These are phyloP conservation scores for Hericium rajendrae DNA, from an alignment of 768 basidiomycete species.

Conservation along the genomic window DNA sequence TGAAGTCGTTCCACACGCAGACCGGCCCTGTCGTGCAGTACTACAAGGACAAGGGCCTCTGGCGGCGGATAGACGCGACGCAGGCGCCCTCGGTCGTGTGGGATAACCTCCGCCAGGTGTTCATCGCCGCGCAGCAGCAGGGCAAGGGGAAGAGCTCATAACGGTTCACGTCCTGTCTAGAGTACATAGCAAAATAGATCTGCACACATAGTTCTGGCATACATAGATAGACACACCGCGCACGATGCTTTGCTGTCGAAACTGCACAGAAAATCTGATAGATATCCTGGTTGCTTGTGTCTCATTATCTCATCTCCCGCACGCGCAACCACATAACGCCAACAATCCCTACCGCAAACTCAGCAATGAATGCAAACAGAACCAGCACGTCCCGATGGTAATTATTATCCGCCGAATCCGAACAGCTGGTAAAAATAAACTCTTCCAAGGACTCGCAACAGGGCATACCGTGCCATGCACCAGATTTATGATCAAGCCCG, in stretches of 20 bases:
- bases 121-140: conserved; percentile 39
- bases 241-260: too few relatives aligned
- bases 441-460: background rate
- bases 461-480: conserved; percentile 30
- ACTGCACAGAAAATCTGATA: too few relatives aligned
- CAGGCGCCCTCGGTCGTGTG: conserved; percentile 91
- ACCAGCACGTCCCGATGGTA: conserved; percentile 90
- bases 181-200: background rate
- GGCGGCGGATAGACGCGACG: conserved; percentile 87
- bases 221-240: too few relatives aligned
- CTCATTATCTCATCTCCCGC: conserved; percentile 54
- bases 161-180: background rate
- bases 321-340: conserved; percentile 69
- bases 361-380: conserved; percentile 77
- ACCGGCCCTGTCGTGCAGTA: conserved; percentile 95
- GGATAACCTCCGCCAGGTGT: conserved; percentile 66
- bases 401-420: conserved; percentile 68
- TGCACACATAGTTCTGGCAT: background rate
- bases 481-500: conserved; percentile 76
- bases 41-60: conserved; percentile 87
- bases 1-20: conserved; percentile 83
- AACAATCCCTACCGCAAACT: conserved; percentile 66
- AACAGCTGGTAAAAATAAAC: conserved; percentile 49
- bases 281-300: too few relatives aligned
- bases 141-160: background rate